A percentile compares a stretch with the other conserved stretches of the same genome.
phyloP scores from a whole-genome alignment of 2,329 filamentous ascomycete genomes.

The Sclerotinia trifoliorum region DNA sequence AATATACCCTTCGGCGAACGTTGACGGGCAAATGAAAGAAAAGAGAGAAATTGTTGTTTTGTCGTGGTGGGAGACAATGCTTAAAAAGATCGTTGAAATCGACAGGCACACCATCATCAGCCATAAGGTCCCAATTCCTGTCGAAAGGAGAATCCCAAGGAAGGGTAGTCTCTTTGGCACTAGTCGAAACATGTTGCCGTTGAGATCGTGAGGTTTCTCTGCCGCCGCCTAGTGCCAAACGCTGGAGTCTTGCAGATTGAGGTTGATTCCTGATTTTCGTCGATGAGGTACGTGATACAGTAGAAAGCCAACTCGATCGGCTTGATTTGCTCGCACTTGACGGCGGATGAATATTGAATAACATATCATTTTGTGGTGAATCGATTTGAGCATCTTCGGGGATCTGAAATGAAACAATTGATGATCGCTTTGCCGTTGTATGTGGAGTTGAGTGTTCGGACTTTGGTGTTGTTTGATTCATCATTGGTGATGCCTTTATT shows the following conservation, averaged over 20 bases:
- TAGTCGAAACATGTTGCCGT: not conserved
- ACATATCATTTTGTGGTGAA: not conserved
- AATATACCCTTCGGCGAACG: slow-evolving; percentile 35
- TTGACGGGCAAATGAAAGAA: slow-evolving; percentile 28
- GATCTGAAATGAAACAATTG: slow-evolving; percentile 15
- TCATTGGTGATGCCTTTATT: not conserved
- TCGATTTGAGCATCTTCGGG: slow-evolving; percentile 1
- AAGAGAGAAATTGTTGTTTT: not conserved
- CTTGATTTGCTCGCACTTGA: slow-evolving; percentile 9
- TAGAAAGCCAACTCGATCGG: slow-evolving; percentile 12
- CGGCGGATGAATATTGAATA: not conserved
- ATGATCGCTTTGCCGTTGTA: slow-evolving; percentile 1
- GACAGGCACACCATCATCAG: not conserved
- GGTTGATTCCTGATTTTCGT: not conserved
- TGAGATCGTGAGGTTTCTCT: not conserved
- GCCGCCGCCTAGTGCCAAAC: not conserved
- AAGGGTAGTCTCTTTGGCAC: slow-evolving; percentile 11
- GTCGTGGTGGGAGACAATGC: slow-evolving; percentile 1
- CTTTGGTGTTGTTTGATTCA: not conserved
- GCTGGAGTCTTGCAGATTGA: not conserved
- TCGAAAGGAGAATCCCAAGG: slow-evolving; percentile 20
- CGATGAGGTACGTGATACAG: slow-evolving; percentile 11
- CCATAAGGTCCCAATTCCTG: slow-evolving; percentile 27
- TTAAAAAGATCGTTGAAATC: slow-evolving; percentile 5
- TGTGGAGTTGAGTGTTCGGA: not conserved